A percentile compares a stretch with the other conserved stretches of the same genome.
phyloP scores from a whole-genome alignment of 441 rosid species.

The Mallotus repandus region DNA sequence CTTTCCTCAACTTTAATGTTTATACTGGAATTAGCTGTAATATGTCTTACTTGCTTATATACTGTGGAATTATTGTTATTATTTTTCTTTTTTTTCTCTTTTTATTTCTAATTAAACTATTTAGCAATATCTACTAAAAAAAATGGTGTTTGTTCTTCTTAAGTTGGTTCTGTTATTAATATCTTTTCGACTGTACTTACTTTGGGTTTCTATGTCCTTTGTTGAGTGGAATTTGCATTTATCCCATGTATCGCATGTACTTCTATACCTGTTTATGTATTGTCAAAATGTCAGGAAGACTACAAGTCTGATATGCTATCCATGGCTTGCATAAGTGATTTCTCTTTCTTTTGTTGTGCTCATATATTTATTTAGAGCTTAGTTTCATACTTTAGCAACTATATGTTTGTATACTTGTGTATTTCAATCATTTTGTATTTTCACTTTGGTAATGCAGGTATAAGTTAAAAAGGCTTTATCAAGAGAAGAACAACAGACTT shows the following conservation, averaged over 20 bases:
- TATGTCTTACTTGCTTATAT: not conserved
- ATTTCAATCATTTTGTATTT: constrained; percentile 16
- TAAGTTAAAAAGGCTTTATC: constrained; percentile 90
- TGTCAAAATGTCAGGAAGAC: not conserved
- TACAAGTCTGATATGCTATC: not conserved
- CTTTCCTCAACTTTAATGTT: not conserved
- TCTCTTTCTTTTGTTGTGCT: not conserved
- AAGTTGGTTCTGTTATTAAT: not conserved
- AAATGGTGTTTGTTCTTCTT: not conserved
- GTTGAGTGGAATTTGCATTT: not conserved
- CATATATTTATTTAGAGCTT: not conserved
- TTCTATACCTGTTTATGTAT: not conserved
- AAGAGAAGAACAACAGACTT: constrained; percentile 79
- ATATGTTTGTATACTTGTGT: not conserved
- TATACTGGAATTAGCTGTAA: not conserved
- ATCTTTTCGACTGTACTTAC: not conserved
- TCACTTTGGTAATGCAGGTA: constrained; percentile 44
- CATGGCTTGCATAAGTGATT: not conserved
- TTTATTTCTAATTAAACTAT: too few relatives aligned
- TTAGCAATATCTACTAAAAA: too few relatives aligned
- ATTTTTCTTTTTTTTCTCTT: not conserved
- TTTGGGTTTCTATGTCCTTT: not conserved
- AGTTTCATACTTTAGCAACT: not conserved
- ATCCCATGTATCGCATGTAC: not conserved
- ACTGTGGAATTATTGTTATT: not conserved